These are phyloP conservation scores for Leccinum variicolor DNA, from an alignment of 768 basidiomycete genomes.

Conservation along the genomic window DNA sequence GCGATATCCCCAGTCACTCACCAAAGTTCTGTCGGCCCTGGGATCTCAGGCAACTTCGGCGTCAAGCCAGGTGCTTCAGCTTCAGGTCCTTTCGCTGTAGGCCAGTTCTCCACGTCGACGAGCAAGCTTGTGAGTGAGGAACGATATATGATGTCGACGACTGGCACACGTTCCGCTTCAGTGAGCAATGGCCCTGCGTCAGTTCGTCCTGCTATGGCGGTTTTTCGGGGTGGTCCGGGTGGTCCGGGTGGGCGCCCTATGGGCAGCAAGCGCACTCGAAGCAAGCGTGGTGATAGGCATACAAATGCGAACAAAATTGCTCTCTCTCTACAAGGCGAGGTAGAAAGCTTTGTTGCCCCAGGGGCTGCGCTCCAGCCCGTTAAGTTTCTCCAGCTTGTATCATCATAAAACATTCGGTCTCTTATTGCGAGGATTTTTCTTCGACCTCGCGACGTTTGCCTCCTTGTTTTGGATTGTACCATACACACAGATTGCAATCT, in stretches of 20 bases:
- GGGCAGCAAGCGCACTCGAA: slow-evolving; percentile 61
- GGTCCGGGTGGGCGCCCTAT: slow-evolving; percentile 50
- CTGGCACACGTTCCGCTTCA: slow-evolving; percentile 49
- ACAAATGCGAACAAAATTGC: slow-evolving; percentile 48
- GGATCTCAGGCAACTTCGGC: slow-evolving; percentile 27
- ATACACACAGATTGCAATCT: too few species aligned
- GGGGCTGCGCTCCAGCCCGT: slow-evolving; percentile 56
- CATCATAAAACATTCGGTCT: too few species aligned
- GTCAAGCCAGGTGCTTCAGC: slow-evolving; percentile 32
- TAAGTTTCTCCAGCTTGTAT: slow-evolving; percentile 16
- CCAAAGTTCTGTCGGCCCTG: slow-evolving; percentile 48
- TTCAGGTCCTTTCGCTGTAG: slow-evolving; percentile 55
- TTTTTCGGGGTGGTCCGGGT: neutral
- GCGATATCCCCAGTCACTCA: slow-evolving; percentile 42
- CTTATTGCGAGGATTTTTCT: too few species aligned
- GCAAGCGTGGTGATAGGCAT: slow-evolving; percentile 78
- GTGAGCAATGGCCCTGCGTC: slow-evolving; percentile 46
- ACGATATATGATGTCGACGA: slow-evolving; percentile 45
- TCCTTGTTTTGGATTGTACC: too few species aligned
- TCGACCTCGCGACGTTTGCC: too few species aligned
- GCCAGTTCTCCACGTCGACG: slow-evolving; percentile 55
- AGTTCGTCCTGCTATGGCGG: slow-evolving; percentile 59
- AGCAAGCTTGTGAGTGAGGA: slow-evolving; percentile 68
- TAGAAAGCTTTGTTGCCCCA: slow-evolving; percentile 29
- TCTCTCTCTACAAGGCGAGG: slow-evolving; percentile 36